Conservation (phyloP, 2,329 filamentous ascomycete genomes). For the Xylaria arbuscula region DNA sequence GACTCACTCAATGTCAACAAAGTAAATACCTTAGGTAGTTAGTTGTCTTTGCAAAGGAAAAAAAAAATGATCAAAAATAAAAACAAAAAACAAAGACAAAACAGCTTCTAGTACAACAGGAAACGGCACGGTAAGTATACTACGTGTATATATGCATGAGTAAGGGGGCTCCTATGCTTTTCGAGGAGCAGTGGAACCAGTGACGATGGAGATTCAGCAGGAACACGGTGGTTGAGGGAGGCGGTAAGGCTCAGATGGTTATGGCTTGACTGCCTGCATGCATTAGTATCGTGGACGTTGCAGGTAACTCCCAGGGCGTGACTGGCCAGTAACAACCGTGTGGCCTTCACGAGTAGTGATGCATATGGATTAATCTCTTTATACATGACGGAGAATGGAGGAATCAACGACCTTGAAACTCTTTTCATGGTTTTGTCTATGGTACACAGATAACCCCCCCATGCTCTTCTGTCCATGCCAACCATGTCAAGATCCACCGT, state of each 20-base stretch:
- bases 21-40: neutral
- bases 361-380: neutral
- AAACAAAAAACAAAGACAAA: neutral
- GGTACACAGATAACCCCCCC: neutral
- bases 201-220: conserved; percentile 8
- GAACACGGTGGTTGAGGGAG: conserved; percentile 5
- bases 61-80: neutral
- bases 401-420: neutral
- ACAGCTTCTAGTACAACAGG: neutral
- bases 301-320: neutral
- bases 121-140: neutral
- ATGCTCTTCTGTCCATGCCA: neutral
- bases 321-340: neutral
- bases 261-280: conserved; percentile 18
- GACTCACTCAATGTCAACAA: conserved; percentile 25
- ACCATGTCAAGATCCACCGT: conserved; percentile 34
- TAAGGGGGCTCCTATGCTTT: conserved; percentile 11
- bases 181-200: neutral
- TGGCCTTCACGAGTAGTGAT: neutral
- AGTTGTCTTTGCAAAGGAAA: neutral
- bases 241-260: conserved; percentile 22
- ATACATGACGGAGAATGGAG: conserved; percentile 21
- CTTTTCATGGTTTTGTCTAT: neutral
- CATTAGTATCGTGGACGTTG: conserved; percentile 28
- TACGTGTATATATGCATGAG: neutral